Evolutionary conservation across 148 eudicot species (phyloP).

Genomic region (Rhododendron mucronatum): DNA sequence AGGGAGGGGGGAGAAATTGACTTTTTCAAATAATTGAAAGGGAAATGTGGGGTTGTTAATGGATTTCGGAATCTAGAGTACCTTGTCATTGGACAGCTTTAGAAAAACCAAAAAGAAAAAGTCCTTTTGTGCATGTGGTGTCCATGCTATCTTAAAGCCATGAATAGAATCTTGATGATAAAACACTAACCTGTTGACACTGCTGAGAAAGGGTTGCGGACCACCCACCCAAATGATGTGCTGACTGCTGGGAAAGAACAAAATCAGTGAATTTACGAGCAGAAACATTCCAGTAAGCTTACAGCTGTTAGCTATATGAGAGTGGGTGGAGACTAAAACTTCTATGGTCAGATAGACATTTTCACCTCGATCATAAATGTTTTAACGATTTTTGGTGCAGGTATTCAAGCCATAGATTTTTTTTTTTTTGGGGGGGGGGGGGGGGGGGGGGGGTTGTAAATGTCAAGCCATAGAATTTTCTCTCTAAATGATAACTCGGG

Average conservation of each 20-base stretch:
- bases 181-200: neutral
- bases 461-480: neutral
- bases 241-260: neutral
- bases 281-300: neutral
- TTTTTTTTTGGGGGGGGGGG: no score
- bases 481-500: neutral
- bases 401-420: neutral
- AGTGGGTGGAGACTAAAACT: neutral
- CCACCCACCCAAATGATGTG: neutral
- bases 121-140: no score
- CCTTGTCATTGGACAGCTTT: neutral
- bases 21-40: neutral
- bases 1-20: neutral
- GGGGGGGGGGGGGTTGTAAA: no score
- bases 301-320: neutral
- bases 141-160: neutral
- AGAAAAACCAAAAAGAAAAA: no score
- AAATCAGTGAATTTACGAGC: neutral
- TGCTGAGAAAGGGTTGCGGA: neutral
- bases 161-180: neutral
- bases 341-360: neutral
- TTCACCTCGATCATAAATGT: neutral
- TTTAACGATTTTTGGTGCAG: neutral
- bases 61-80: neutral
- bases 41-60: neutral